A percentile compares a stretch with the other conserved stretches of the same genome.
Evolutionary conservation across 192 early-diverging fungal species (phyloP).

Genomic region (Linnemannia hyalina): DNA sequence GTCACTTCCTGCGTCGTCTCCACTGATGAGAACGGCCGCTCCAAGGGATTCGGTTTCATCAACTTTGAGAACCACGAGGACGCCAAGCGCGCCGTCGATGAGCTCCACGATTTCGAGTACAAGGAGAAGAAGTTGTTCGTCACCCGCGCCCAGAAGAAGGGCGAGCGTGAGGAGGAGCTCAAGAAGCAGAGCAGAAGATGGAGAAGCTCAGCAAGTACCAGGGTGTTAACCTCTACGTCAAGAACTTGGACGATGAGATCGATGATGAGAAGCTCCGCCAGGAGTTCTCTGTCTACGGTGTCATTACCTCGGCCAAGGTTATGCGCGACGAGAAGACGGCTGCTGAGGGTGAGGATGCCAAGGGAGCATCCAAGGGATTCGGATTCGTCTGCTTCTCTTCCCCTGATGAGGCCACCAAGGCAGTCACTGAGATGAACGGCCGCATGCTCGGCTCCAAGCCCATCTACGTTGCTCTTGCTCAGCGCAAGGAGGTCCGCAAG

Average conservation of each 20-base stretch:
- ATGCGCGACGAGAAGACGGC: constrained; percentile 93
- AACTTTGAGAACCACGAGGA: constrained; percentile 95
- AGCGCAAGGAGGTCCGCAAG: constrained; percentile 97
- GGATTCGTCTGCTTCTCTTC: constrained; percentile 99
- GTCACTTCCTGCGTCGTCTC: constrained; percentile 87
- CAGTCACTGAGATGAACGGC: constrained; percentile 99
- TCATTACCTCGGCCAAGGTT: constrained; percentile 97
- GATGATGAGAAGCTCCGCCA: constrained; percentile 97
- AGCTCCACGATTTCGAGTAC: constrained; percentile 93
- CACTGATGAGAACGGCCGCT: constrained; percentile 84
- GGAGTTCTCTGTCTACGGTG: constrained; percentile 96
- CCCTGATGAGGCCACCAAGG: constrained; percentile 98
- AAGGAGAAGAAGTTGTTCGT: constrained; percentile 95
- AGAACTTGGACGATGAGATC: constrained; percentile 97
- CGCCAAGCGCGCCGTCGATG: constrained; percentile 89
- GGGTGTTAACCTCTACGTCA: constrained; percentile 98
- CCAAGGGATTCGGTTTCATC: constrained; percentile 97
- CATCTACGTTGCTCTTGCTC: constrained; percentile 97
- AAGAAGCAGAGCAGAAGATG: constrained; percentile 89
- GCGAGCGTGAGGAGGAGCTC: constrained; percentile 97
- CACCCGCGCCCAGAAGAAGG: constrained; percentile 98
- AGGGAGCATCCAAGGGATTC: constrained; percentile 88
- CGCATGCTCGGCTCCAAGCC: constrained; percentile 95
- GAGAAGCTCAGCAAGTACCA: constrained; percentile 99
- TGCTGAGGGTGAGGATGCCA: constrained; percentile 41